Conservation (phyloP, 805 yeast species). For the Myxozyma lipomycoides region DNA sequence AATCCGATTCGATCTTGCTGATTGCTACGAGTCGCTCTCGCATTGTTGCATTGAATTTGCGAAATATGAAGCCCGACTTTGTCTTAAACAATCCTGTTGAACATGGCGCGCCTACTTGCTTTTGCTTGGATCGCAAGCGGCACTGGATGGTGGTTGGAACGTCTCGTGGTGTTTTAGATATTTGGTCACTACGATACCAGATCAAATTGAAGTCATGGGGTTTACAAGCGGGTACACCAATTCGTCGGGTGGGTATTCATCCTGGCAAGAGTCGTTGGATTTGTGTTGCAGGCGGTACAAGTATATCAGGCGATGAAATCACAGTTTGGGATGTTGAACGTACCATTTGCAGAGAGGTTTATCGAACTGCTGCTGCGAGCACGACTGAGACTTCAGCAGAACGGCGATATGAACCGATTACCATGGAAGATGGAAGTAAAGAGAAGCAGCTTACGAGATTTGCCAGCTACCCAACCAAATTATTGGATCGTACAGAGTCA, state of each 20-base stretch:
- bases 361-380: conserved; percentile 28
- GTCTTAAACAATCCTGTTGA: conserved; percentile 51
- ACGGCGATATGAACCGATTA: conserved; percentile 25
- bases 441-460: conserved; percentile 29
- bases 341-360: conserved; percentile 51
- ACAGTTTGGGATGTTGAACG: conserved; percentile 73
- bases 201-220: conserved; percentile 59
- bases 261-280: conserved; percentile 48
- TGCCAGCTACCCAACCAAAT: conserved; percentile 22
- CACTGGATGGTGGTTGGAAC: conserved; percentile 77
- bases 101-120: conserved; percentile 63
- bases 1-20: conserved; percentile 45
- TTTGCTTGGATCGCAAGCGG: conserved; percentile 51
- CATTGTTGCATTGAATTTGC: conserved; percentile 54
- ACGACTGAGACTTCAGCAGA: conserved; percentile 9
- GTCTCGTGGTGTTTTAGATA: conserved; percentile 60
- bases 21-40: conserved; percentile 52
- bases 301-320: conserved; percentile 48
- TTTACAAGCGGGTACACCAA: conserved; percentile 49
- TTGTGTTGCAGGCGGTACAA: conserved; percentile 63
- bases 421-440: conserved; percentile 28
- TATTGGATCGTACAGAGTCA: conserved; percentile 20
- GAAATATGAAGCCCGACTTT: conserved; percentile 44
- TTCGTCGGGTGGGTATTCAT: conserved; percentile 46
- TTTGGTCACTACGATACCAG: conserved; percentile 79